Evolutionary conservation across 345 rosid genomes (phyloP), one percentile per base, ranked within the genome.

Genomic region (Brassica rapa): DNA sequence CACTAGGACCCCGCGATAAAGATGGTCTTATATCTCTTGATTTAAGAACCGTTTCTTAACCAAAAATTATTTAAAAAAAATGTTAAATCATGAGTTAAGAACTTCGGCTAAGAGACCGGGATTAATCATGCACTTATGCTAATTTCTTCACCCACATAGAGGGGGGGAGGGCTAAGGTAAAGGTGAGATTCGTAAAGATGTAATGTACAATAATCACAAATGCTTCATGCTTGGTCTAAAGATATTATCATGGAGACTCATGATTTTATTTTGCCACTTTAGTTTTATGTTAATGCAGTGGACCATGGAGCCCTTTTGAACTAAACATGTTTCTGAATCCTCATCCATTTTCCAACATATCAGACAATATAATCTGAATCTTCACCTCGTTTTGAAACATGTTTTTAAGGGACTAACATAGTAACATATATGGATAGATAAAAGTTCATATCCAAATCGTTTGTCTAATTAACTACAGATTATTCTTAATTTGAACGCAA

Each of bases 171-270:
- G 24, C 14, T 21, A 65, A 65, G 33, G 56, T 32, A 35, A 68
- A 74, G 37, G 29, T 80, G 75, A 62, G 61, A 29, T 74, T 68
- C 32, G 9, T 62, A 62, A 68, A 73, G 82, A 24, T 49, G 24
- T 5, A 37, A 68, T 75, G 79, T 35, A 80, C 66, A 80, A 80
- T 80, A 37, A 80, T 80, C 66, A 80, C 82, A 80, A 67, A 41
- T 37, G 51, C 16, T 74, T 80, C 82, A 80, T 62, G 82, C 82
- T 69, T 80, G 74, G 82, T 80, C 82, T 69, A 80, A 73, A 74
- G 63, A 55, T 55, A 79, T 62, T 74, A 80, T 80, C 66, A 80
- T 74, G 49, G 66, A 61, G 41, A 68, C 68, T 74, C 78, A 69
- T 80, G 82, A 80, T 74, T 80, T 80, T 80, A 66, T 37, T 68